Evolutionary conservation across 352 stramenopile genomes (phyloP).

Genomic region (Phytophthora tubulina): DNA sequence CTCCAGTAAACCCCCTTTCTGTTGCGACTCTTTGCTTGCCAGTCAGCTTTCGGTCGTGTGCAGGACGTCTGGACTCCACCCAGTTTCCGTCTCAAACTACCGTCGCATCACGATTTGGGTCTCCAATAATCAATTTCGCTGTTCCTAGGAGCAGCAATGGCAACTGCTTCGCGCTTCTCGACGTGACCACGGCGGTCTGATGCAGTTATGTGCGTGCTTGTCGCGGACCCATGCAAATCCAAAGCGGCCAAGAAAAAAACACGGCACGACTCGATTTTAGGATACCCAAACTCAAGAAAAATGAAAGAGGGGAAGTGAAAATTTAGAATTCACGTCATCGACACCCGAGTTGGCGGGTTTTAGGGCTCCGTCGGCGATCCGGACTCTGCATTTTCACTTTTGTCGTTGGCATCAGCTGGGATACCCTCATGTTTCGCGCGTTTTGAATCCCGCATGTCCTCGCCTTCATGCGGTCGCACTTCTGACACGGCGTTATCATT

Average conservation of each 20-base stretch:
- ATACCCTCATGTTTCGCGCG: conserved; percentile 38
- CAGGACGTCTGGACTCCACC: neutral
- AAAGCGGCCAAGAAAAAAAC: neutral
- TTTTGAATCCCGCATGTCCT: conserved; percentile 35
- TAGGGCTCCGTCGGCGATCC: conserved; percentile 25
- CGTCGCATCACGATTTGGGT: conserved; percentile 23
- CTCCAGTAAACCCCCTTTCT: neutral
- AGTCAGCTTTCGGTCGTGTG: conserved; percentile 12
- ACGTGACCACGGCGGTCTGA: neutral
- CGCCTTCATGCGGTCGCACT: conserved; percentile 27
- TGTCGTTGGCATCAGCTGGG: neutral
- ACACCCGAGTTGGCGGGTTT: neutral
- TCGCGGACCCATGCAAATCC: conserved; percentile 1
- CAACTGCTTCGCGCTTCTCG: conserved; percentile 7
- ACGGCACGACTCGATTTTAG: too few relatives aligned
- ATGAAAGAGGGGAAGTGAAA: too few relatives aligned
- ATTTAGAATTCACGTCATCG: too few relatives aligned
- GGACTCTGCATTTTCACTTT: conserved; percentile 6
- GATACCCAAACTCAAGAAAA: too few relatives aligned
- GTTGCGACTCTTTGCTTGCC: neutral
- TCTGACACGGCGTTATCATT: conserved; percentile 14
- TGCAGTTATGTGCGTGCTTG: neutral
- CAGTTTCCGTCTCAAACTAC: conserved; percentile 11
- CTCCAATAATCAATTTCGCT: conserved; percentile 17
- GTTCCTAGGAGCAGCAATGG: conserved; percentile 2